Evolutionary conservation across 768 basidiomycete species (phyloP), one percentile per base, ranked within the genome.

Genomic region (Pisolithus microcarpus): DNA sequence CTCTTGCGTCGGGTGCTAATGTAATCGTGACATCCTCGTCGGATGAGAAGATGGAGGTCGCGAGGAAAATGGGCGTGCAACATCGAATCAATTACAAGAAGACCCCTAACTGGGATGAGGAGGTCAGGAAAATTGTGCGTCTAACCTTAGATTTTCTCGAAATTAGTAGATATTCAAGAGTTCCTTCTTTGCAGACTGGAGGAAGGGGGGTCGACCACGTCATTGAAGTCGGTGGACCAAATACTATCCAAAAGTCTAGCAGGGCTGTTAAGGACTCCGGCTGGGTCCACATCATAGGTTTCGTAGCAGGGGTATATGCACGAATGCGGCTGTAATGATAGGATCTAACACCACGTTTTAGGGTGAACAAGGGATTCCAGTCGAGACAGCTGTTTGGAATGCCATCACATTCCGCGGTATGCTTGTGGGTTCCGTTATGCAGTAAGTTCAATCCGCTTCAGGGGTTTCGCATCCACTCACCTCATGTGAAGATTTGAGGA

Each of bases 11-110:
- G 7, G 84, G 83, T 34, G 83, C 82, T 2, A 75, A 66, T 1
- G 82, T 84, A 51, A 83, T 87, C 56, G 73, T 74, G 24, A 86
- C 84, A 0, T 85, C 83, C 1, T 84, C 82, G 0, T 81, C 80
- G 0, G 81, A 85, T 56, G 72, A 75, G 43, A 87, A 87, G 57
- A 70, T 84, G 15, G 70, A 75, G 52, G 54, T 75, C 26, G 81
- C 74, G 8, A 65, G 69, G 42, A 72, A 72, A 40, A 72, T 82
- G 18, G 81, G 84, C 19, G 75, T 71, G 11, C 70, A 74, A 13
- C 68, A 81, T 49, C 56, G 77, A 18, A 81, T 86, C 67, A 84
- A 85, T 68, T 86, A 85, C 62, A 78, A 72, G 51, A 76, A 65
- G 53, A 70, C 67, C 1, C 75, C 77, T 2, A 62, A 81, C 38